A percentile compares a stretch with the other conserved stretches of the same genome.
These are phyloP conservation scores for Penicillium egyptiacum DNA, from an alignment of 495 filamentous ascomycete species.

Conservation along the genomic window DNA sequence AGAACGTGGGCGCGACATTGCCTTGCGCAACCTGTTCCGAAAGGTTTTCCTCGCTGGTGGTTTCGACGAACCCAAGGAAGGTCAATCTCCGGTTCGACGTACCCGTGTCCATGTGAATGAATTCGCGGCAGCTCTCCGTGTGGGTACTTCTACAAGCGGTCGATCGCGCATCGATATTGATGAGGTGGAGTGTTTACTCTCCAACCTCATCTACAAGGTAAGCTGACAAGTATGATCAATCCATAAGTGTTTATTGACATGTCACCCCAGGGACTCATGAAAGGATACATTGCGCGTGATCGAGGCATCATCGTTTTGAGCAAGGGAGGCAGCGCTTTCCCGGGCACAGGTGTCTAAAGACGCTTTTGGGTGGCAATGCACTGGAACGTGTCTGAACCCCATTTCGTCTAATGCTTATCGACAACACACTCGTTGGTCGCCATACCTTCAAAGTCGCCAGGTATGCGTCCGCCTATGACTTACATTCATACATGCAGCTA, in stretches of 20 bases:
- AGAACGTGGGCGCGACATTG: slow-evolving; percentile 87
- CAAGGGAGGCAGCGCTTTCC: slow-evolving; percentile 81
- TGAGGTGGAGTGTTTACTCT: slow-evolving; percentile 92
- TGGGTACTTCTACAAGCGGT: slow-evolving; percentile 52
- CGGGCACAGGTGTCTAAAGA: slow-evolving; percentile 81
- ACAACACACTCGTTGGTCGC: not conserved
- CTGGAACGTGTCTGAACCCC: not conserved
- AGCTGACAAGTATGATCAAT: slow-evolving; percentile 18
- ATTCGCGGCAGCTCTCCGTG: slow-evolving; percentile 66
- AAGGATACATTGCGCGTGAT: slow-evolving; percentile 94
- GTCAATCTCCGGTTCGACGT: slow-evolving; percentile 59
- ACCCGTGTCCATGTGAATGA: slow-evolving; percentile 79
- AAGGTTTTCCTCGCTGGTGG: slow-evolving; percentile 85
- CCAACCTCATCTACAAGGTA: slow-evolving; percentile 97
- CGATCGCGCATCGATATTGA: slow-evolving; percentile 73
- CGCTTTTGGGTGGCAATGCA: not conserved
- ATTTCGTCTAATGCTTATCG: not conserved
- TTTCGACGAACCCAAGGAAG: slow-evolving; percentile 70
- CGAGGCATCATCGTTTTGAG: slow-evolving; percentile 85
- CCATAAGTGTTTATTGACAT: slow-evolving; percentile 13
- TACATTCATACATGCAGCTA: slow-evolving; percentile 2
- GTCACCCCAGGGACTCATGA: slow-evolving; percentile 75
- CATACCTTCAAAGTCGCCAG: not conserved
- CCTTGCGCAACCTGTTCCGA: slow-evolving; percentile 82
- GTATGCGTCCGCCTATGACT: not conserved